Evolutionary conservation across 192 early-diverging fungal species (phyloP).

Genomic region (Coemansia biformis): DNA sequence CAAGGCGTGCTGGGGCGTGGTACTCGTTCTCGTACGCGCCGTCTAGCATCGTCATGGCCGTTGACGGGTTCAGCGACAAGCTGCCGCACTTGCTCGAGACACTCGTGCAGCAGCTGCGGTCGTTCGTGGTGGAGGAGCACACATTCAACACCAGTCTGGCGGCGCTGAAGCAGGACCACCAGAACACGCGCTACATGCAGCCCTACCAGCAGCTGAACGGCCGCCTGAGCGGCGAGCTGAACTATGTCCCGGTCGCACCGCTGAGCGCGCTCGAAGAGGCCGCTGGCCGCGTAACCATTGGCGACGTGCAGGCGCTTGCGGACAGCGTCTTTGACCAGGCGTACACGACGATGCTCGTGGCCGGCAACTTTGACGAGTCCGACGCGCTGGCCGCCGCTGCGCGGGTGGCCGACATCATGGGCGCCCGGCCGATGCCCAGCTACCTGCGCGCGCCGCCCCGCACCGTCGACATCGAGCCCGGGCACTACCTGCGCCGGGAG

Average conservation of each 20-base stretch:
- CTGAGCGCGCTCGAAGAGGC: constrained; percentile 36
- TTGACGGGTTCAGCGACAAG: constrained; percentile 83
- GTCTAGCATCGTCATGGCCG: constrained; percentile 56
- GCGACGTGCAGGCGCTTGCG: constrained; percentile 65
- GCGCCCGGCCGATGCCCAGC: constrained; percentile 50
- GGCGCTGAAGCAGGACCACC: constrained; percentile 1
- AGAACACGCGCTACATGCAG: background rate
- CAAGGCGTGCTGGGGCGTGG: constrained; percentile 63
- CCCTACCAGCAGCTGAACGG: background rate
- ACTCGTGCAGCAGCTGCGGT: constrained; percentile 57
- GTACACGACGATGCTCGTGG: constrained; percentile 68
- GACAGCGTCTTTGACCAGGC: constrained; percentile 61
- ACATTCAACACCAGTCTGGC: background rate
- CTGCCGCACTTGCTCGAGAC: constrained; percentile 59
- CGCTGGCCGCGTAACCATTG: constrained; percentile 64
- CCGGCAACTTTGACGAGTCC: constrained; percentile 67
- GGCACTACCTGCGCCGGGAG: constrained; percentile 12
- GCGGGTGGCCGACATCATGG: constrained; percentile 53
- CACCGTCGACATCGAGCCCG: constrained; percentile 15
- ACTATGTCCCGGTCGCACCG: background rate
- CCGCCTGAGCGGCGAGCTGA: background rate
- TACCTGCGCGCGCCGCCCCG: background rate
- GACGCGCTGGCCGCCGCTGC: constrained; percentile 57
- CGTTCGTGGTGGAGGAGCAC: constrained; percentile 50
- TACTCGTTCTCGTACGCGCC: constrained; percentile 57